Base-by-base conservation (phyloP, 2,329 filamentous ascomycete genomes). In the Apiospora rasikravindrae region DNA sequence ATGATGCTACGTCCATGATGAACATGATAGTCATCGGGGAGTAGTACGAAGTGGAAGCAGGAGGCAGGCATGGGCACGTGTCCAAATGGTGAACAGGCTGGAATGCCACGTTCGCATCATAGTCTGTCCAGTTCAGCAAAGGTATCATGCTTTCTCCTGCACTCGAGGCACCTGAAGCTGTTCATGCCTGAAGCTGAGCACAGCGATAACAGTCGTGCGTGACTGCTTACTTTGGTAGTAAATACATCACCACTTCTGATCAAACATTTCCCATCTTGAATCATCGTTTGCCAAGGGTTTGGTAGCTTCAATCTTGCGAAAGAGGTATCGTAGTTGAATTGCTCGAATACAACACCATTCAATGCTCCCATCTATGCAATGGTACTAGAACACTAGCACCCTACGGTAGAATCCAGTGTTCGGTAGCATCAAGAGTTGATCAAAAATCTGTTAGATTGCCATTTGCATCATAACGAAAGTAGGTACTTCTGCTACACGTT, bases 141-240 rank as follows among this genome's bases (percentile, higher is more conserved):
- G 53, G 68, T 8, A 69, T 69, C 40, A 69, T 53, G 68, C 68
- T 51, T 69, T 51, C 47, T 51, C 49, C 40, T 68, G 67, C 67
- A 29, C 42, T 68, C 11, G 42, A 26, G 67, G 67, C 45, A 68
- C 42, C n/a, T 47, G 67, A 19, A 45, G 42, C 45, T 68, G 40
- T 45, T 49, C 67, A 68, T 19, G 45, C 16, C 37, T 49, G 45
- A 68, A 45, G 45, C 67, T 29, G 16, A 68, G 67, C 42, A 29
- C 44, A 37, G 40, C 4, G 19, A 64, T 14, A 45, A 29, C n/a
- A 68, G 67, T 37, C 40, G 40, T 64, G 57, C 11, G 57, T 64
- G 57, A 40, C 57, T 64, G 57, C 19, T 33, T 64, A 64, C 33
- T 13, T n/a, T 64, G 33, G 57, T 64, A 64, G 57, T 64, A 40